These are phyloP conservation scores for Epichloe hybrida DNA, from an alignment of 2,329 filamentous ascomycete species.

Conservation along the genomic window DNA sequence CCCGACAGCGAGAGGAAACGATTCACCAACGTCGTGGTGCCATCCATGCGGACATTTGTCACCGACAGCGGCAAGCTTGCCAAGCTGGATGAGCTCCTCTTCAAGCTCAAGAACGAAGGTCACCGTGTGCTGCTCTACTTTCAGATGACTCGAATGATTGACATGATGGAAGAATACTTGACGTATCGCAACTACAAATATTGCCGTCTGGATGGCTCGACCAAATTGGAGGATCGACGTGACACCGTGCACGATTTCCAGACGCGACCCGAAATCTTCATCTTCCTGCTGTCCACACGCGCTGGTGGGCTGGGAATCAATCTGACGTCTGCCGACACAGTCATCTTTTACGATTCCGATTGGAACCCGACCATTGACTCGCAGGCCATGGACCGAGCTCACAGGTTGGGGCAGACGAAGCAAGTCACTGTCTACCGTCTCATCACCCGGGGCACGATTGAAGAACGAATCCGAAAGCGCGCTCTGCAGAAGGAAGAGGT, in stretches of 20 bases:
- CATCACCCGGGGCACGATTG: conserved; percentile 92
- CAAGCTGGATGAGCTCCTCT: conserved; percentile 74
- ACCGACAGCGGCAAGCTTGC: conserved; percentile 95
- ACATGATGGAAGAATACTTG: conserved; percentile 96
- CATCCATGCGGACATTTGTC: conserved; percentile 94
- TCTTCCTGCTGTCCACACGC: conserved; percentile 90
- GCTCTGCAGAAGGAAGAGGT: conserved; percentile 98
- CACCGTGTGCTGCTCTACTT: conserved; percentile 96
- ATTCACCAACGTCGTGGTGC: conserved; percentile 83
- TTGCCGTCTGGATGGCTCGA: conserved; percentile 89
- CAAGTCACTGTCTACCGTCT: conserved; percentile 97
- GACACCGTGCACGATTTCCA: conserved; percentile 97
- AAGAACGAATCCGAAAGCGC: conserved; percentile 93
- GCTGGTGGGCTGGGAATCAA: conserved; percentile 98
- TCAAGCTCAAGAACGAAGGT: conserved; percentile 78
- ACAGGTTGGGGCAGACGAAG: conserved; percentile 88
- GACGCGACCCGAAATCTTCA: conserved; percentile 84
- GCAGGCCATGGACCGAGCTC: conserved; percentile 96
- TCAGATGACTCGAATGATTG: conserved; percentile 99
- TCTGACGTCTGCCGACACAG: conserved; percentile 86
- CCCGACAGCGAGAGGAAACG: conserved; percentile 71
- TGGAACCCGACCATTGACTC: conserved; percentile 99
- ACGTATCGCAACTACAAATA: conserved; percentile 99
- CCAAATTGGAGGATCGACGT: conserved; percentile 89
- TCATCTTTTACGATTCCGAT: conserved; percentile 99